These are phyloP conservation scores for Ascochyta pisi DNA, from an alignment of 2,329 filamentous ascomycete genomes.

Conservation along the genomic window DNA sequence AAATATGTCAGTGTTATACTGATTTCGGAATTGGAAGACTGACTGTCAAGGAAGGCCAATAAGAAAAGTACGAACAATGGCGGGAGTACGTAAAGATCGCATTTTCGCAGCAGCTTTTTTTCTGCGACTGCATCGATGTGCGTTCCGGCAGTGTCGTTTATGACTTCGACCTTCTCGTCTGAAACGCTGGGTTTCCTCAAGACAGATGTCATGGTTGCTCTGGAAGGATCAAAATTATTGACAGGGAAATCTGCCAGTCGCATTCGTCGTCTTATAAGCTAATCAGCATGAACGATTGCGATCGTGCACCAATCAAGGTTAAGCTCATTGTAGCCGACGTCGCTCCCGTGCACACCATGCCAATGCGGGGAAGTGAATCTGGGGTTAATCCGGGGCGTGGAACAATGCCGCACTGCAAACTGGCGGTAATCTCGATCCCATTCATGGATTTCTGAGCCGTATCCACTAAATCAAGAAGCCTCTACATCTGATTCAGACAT, in stretches of 20 bases:
- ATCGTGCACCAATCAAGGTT: conserved; percentile 1
- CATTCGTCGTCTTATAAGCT: neutral
- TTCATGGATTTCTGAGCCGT: neutral
- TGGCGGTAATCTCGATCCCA: neutral
- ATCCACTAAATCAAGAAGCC: neutral
- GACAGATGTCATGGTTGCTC: conserved; percentile 23
- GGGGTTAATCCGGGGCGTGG: neutral
- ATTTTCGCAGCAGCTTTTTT: conserved; percentile 57
- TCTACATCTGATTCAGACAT: conserved; percentile 1
- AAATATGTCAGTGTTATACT: neutral
- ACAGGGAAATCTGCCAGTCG: neutral
- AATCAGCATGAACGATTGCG: neutral
- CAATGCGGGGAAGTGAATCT: conserved; percentile 11
- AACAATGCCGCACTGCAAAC: conserved; percentile 7
- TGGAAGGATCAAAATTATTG: neutral
- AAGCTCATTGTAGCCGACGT: conserved; percentile 1
- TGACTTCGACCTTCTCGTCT: conserved; percentile 32
- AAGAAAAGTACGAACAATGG: conserved; percentile 54
- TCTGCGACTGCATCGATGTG: conserved; percentile 50
- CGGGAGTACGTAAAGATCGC: conserved; percentile 57
- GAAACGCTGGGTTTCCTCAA: conserved; percentile 10
- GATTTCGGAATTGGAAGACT: conserved; percentile 11
- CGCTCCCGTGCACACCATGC: conserved; percentile 11
- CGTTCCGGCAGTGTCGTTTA: conserved; percentile 34
- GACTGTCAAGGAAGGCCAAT: conserved; percentile 43